Conservation (phyloP, 768 basidiomycete genomes). For the Naganishia randhawae region DNA sequence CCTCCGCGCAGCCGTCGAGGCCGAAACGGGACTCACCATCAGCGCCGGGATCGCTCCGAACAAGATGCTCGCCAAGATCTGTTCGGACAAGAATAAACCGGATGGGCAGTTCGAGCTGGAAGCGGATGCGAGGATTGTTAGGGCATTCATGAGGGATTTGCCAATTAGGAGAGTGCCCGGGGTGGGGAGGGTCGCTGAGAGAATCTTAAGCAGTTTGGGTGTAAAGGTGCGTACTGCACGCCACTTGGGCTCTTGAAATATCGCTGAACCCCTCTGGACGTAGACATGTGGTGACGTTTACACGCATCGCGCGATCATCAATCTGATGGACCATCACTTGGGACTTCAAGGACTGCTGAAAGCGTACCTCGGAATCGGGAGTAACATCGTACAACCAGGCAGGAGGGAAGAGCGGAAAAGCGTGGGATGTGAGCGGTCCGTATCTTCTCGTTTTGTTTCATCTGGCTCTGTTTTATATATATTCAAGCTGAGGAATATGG, state of each 20-base stretch:
- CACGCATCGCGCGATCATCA: conserved; percentile 66
- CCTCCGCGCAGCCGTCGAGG: conserved; percentile 68
- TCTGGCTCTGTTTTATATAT: conserved; percentile 15
- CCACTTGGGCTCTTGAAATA: no score
- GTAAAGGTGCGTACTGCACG: conserved; percentile 73
- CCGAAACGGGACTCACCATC: conserved; percentile 79
- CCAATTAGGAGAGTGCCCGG: conserved; percentile 75
- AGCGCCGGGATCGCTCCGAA: conserved; percentile 95
- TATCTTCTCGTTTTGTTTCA: neutral
- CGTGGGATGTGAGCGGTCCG: conserved; percentile 81
- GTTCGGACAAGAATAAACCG: conserved; percentile 94
- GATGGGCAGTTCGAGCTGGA: conserved; percentile 81
- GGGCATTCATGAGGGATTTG: conserved; percentile 71
- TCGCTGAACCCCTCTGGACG: no score
- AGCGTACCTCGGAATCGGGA: conserved; percentile 79
- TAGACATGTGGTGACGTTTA: conserved; percentile 90
- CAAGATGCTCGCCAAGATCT: conserved; percentile 96
- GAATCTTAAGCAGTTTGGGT: conserved; percentile 77
- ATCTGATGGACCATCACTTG: conserved; percentile 82
- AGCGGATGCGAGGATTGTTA: conserved; percentile 63
- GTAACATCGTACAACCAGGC: conserved; percentile 72
- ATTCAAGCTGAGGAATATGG: neutral
- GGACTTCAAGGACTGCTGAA: conserved; percentile 69
- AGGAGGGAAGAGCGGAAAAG: conserved; percentile 81
- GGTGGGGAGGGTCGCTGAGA: conserved; percentile 84